phyloP scores from a whole-genome alignment of 306 rosid genomes.

The Sophora flavescens region DNA sequence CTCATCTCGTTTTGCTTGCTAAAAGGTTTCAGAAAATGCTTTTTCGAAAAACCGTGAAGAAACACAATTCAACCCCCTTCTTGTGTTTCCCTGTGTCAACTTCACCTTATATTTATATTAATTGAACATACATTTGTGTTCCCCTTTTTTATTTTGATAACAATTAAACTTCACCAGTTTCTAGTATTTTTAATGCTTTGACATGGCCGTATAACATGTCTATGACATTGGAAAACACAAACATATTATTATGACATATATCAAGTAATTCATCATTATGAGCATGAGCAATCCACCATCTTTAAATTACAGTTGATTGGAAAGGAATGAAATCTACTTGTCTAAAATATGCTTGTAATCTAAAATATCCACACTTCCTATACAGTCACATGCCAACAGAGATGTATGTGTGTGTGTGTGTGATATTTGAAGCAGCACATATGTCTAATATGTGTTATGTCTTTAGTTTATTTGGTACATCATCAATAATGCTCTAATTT shows the following conservation, averaged over 20 bases:
- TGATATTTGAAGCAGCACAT: constrained; percentile 7
- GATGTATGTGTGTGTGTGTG: neutral
- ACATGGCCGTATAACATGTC: neutral
- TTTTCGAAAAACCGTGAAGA: too few species aligned
- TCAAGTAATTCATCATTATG: neutral
- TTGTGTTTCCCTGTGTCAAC: too few species aligned
- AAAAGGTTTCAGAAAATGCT: too few species aligned
- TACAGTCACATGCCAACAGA: neutral
- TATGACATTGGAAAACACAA: neutral
- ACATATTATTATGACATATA: neutral
- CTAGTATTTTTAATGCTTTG: constrained; percentile 29
- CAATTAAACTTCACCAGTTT: constrained; percentile 12
- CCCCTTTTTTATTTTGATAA: constrained; percentile 14
- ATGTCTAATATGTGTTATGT: neutral
- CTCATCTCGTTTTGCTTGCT: too few species aligned
- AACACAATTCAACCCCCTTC: too few species aligned
- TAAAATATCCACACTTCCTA: neutral
- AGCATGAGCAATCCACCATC: neutral
- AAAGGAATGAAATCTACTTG: neutral
- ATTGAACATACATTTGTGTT: neutral
- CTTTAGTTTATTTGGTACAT: neutral
- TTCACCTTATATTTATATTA: neutral
- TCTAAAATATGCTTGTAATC: neutral
- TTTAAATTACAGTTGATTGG: constrained; percentile 7
- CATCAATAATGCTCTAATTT: constrained; percentile 9